phyloP scores from a whole-genome alignment of 768 basidiomycete species.

The Mycena galericulata region DNA sequence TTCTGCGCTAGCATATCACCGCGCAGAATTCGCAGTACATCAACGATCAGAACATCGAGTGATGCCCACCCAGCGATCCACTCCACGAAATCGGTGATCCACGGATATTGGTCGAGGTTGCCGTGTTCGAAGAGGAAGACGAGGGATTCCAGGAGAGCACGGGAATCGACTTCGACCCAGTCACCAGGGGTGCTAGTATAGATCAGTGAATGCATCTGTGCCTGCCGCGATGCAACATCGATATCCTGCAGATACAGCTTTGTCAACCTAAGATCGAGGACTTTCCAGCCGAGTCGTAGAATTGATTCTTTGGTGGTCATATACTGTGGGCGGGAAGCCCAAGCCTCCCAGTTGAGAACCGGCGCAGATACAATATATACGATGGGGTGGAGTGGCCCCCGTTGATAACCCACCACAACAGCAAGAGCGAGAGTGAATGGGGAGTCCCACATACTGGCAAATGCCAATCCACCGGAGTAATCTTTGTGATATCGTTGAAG shows the following conservation, averaged over 20 bases:
- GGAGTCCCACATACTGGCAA: slow-evolving; percentile 15
- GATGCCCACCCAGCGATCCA: background rate
- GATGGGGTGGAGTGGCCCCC: background rate
- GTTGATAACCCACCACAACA: background rate
- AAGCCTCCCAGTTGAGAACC: background rate
- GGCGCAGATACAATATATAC: background rate
- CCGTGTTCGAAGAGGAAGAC: background rate
- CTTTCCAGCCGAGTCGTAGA: background rate
- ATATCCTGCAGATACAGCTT: slow-evolving; percentile 17
- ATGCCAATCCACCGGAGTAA: background rate
- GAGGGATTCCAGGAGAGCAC: slow-evolving; percentile 7
- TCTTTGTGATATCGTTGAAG: slow-evolving; percentile 8
- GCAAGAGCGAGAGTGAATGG: slow-evolving; percentile 10
- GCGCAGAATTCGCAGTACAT: background rate
- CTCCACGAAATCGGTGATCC: slow-evolving; percentile 7
- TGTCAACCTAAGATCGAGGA: slow-evolving; percentile 11
- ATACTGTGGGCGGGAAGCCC: background rate
- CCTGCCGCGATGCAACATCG: background rate
- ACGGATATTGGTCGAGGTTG: background rate
- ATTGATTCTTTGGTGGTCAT: background rate
- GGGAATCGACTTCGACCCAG: slow-evolving; percentile 4
- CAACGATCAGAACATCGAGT: slow-evolving; percentile 1
- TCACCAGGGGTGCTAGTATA: background rate
- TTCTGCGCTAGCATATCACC: slow-evolving; percentile 9
- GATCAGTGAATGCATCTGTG: background rate